Conservation (phyloP, 2,329 filamentous ascomycete species). For the Blastomyces emzantsi region DNA sequence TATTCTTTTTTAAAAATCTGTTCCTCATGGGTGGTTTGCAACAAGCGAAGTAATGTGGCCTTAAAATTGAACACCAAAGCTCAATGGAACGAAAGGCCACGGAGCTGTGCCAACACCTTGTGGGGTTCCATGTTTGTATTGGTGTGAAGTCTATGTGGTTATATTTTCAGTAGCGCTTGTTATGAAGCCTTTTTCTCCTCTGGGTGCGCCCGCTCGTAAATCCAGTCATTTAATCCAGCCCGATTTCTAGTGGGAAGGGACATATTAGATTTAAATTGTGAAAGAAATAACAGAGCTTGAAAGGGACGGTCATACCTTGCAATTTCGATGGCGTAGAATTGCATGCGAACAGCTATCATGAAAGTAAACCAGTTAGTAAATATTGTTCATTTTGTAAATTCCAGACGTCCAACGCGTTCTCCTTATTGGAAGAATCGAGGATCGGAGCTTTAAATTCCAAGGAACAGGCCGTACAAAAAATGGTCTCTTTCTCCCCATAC, state of each 20-base stretch:
- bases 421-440: too few relatives aligned
- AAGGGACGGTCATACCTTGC: constrained; percentile 45
- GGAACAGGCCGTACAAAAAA: constrained; percentile 59
- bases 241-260: constrained; percentile 53
- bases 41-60: too few relatives aligned
- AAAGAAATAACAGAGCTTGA: background rate
- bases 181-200: constrained; percentile 12
- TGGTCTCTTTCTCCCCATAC: constrained; percentile 81
- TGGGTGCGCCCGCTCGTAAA: constrained; percentile 72
- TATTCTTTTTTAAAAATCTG: too few relatives aligned
- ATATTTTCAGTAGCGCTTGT: background rate
- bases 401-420: background rate
- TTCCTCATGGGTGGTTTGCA: too few relatives aligned
- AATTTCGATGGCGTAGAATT: constrained; percentile 73
- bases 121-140: too few relatives aligned
- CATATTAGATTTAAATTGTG: background rate
- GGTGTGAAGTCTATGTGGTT: background rate
- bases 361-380: background rate
- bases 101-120: too few relatives aligned
- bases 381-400: background rate
- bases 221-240: constrained; percentile 88
- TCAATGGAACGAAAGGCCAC: too few relatives aligned
- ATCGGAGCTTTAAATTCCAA: background rate
- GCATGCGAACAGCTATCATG: constrained; percentile 57
- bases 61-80: too few relatives aligned